A percentile compares a stretch with the other conserved stretches of the same genome.
These are phyloP conservation scores for Odonthalia washingtoniensis DNA, from an alignment of 31 red algal genomes.

Conservation along the genomic window DNA sequence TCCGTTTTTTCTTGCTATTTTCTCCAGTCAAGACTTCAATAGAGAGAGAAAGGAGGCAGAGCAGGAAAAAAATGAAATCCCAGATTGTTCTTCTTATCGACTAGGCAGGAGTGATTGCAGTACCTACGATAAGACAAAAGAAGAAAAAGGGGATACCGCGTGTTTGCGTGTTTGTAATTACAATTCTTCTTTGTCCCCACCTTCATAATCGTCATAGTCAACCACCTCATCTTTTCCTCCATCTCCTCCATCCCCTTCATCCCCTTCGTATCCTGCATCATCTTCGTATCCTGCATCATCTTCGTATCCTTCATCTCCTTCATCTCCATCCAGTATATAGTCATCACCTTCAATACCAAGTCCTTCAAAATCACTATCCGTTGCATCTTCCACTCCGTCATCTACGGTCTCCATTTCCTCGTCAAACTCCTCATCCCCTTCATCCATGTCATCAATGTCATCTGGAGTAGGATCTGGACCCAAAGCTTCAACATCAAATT, in stretches of 20 bases:
- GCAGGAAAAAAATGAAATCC: too few relatives aligned
- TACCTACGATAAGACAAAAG: too few relatives aligned
- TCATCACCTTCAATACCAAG: not conserved
- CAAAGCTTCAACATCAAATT: constrained; percentile 63
- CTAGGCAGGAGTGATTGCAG: too few relatives aligned
- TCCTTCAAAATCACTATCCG: not conserved
- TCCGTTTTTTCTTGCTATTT: too few relatives aligned
- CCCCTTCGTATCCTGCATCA: constrained; percentile 13
- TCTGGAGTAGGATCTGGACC: constrained; percentile 60
- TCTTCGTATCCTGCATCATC: not conserved
- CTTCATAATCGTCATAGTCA: too few relatives aligned
- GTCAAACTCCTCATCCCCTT: constrained; percentile 30
- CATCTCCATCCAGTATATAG: not conserved
- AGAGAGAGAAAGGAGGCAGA: too few relatives aligned
- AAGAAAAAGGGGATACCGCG: too few relatives aligned
- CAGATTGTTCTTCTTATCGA: too few relatives aligned
- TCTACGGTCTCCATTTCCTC: constrained; percentile 27
- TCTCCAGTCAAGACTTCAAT: too few relatives aligned
- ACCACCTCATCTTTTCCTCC: too few relatives aligned
- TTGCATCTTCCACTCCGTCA: not conserved
- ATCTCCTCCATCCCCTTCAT: not conserved
- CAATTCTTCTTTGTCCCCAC: constrained; percentile 34
- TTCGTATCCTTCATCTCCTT: constrained; percentile 38
- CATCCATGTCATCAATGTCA: constrained; percentile 46
- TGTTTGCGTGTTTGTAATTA: too few relatives aligned